A percentile compares a stretch with the other conserved stretches of the same genome.
phyloP scores from a whole-genome alignment of 768 basidiomycete genomes.

The Podaxis sp. region DNA sequence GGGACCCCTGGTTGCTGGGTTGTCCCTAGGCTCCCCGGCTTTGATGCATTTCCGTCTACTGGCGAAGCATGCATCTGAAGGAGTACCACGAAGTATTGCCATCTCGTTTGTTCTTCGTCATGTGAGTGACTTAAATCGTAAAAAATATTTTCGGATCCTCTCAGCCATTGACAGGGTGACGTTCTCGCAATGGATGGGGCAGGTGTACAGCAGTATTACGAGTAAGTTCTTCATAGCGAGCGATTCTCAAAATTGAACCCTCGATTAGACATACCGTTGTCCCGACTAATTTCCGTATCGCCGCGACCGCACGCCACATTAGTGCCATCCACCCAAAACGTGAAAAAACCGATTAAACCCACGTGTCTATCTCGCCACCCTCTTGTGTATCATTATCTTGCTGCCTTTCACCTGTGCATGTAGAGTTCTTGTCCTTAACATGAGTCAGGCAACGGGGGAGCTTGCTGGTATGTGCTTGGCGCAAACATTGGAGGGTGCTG shows the following conservation, averaged over 20 bases:
- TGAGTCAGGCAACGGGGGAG: conserved; percentile 27
- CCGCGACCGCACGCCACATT: conserved; percentile 75
- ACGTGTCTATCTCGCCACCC: conserved; percentile 6
- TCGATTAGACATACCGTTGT: conserved; percentile 65
- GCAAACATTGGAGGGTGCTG: conserved; percentile 14
- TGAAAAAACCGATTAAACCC: conserved; percentile 15
- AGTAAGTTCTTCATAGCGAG: conserved; percentile 42
- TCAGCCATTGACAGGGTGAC: conserved; percentile 52
- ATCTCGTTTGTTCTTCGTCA: conserved; percentile 65
- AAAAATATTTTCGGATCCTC: conserved; percentile 6
- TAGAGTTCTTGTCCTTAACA: conserved; percentile 13
- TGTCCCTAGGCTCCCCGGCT: conserved; percentile 76
- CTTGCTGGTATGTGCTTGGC: conserved; percentile 21
- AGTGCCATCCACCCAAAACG: conserved; percentile 21
- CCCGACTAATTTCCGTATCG: conserved; percentile 74
- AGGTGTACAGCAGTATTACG: conserved; percentile 65
- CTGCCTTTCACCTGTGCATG: background rate
- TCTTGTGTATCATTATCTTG: background rate
- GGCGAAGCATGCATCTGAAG: conserved; percentile 31
- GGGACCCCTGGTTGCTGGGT: conserved; percentile 69
- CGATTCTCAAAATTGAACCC: background rate
- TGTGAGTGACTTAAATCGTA: conserved; percentile 34
- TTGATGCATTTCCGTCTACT: conserved; percentile 75
- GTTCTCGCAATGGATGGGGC: conserved; percentile 76
- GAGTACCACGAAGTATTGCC: conserved; percentile 33